phyloP scores from a whole-genome alignment of 2,329 filamentous ascomycete genomes.

The Stemphylium beticola region DNA sequence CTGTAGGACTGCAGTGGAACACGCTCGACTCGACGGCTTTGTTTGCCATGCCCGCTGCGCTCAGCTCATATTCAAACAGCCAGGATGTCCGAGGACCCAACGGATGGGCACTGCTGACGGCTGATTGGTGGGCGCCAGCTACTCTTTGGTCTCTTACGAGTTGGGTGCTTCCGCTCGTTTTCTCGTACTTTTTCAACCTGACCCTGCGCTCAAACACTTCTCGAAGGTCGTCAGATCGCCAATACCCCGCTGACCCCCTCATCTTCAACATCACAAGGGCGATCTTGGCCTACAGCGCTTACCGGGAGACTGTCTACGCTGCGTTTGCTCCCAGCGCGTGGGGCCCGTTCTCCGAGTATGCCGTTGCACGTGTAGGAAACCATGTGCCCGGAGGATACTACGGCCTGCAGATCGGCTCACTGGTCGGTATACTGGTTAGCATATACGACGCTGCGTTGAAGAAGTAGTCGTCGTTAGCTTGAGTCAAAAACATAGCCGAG shows the following conservation, averaged over 20 bases:
- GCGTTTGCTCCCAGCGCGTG: conserved; percentile 58
- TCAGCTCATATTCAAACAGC: conserved; percentile 61
- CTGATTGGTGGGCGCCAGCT: conserved; percentile 83
- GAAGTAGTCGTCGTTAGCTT: conserved; percentile 46
- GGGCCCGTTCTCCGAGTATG: conserved; percentile 65
- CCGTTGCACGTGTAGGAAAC: conserved; percentile 67
- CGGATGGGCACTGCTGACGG: conserved; percentile 76
- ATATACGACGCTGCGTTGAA: conserved; percentile 80
- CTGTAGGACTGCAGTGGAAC: conserved; percentile 70
- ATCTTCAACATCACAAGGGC: conserved; percentile 91
- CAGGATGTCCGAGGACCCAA: conserved; percentile 76
- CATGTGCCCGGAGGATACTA: conserved; percentile 75
- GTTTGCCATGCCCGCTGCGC: conserved; percentile 72
- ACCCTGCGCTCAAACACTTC: conserved; percentile 63
- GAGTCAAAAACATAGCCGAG: neutral
- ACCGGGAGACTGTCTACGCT: conserved; percentile 53
- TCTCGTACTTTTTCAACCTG: conserved; percentile 91
- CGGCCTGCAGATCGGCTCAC: conserved; percentile 71
- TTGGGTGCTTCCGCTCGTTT: conserved; percentile 70
- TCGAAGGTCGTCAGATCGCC: conserved; percentile 51
- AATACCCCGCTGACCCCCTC: conserved; percentile 78
- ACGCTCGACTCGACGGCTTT: conserved; percentile 75
- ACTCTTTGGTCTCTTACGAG: conserved; percentile 78
- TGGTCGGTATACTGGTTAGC: conserved; percentile 71
- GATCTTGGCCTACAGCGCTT: conserved; percentile 80